phyloP scores from a whole-genome alignment of 352 stramenopile species.

The Phytophthora constricta region DNA sequence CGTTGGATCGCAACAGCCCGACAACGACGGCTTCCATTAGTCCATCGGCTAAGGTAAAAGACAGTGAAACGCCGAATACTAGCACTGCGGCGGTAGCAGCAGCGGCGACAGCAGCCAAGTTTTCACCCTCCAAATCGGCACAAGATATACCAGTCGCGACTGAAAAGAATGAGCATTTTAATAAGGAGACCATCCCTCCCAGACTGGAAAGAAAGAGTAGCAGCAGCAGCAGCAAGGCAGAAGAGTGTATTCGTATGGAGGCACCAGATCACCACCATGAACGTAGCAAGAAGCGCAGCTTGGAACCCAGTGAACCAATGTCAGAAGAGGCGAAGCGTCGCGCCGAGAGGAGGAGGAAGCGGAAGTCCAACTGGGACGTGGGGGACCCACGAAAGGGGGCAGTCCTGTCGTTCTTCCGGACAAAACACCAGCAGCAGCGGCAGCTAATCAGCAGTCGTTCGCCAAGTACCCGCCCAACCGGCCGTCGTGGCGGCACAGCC shows the following conservation, averaged over 20 bases:
- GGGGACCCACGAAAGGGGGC: slow-evolving; percentile 67
- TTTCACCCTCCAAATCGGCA: slow-evolving; percentile 23
- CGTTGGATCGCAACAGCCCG: slow-evolving; percentile 51
- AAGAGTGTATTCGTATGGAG: slow-evolving; percentile 24
- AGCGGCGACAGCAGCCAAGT: slow-evolving; percentile 32
- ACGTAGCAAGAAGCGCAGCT: slow-evolving; percentile 47
- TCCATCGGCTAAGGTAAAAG: slow-evolving; percentile 57
- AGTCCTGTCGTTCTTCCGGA: slow-evolving; percentile 37
- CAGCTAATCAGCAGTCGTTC: slow-evolving; percentile 55
- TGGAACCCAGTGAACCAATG: slow-evolving; percentile 44
- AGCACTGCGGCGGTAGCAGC: slow-evolving; percentile 24
- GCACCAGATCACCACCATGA: no score
- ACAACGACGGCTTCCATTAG: slow-evolving; percentile 55
- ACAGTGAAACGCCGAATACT: slow-evolving; percentile 39
- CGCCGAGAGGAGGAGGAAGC: slow-evolving; percentile 66
- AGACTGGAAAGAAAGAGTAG: slow-evolving; percentile 36
- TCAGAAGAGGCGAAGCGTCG: slow-evolving; percentile 68
- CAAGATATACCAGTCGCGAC: slow-evolving; percentile 10
- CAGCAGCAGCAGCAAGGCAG: slow-evolving; percentile 36
- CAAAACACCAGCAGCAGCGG: slow-evolving; percentile 34
- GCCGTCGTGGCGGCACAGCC: slow-evolving; percentile 66
- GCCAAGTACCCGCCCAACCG: slow-evolving; percentile 61
- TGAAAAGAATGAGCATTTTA: slow-evolving; percentile 27
- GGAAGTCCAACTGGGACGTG: slow-evolving; percentile 86
- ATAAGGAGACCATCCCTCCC: slow-evolving; percentile 6